Evolutionary conservation across 108 stramenopile species (phyloP), one percentile per base, ranked within the genome.

Genomic region (Cyclostephanos tholiformis): DNA sequence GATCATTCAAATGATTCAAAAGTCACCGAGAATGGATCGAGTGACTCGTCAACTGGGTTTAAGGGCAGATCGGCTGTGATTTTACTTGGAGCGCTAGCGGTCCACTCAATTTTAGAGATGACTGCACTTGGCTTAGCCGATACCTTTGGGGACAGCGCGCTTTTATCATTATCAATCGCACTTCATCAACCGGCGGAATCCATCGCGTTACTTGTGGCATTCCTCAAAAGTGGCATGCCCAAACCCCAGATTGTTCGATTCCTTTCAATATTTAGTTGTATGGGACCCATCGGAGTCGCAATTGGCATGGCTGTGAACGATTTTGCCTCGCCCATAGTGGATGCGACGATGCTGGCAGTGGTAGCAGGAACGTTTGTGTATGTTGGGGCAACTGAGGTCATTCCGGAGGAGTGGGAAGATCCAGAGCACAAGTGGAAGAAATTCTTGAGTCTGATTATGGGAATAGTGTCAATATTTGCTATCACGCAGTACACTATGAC

Each of bases 291-390:
- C 27, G 95, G 96, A 22, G 88, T 90, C 6, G 87, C 77, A 3
- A 71, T 92, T 43, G 97, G 97, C 29, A 90, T 95, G 88, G 91
- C 88, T 3, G 91, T 97, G 57, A 93, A 95, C 68, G 84, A 85
- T 66, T 93, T 92, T 80, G 95, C 95, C 5, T 84, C 89, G 10
- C 95, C 95, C n/a, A 76, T 93, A 65, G 89, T 96, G 25, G 95
- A 97, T 82, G 87, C 97, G n/a, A 84, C 92, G 26, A 92, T 98
- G 92, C 77, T 97, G 63, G 97, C 98, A 12, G 71, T 97, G 65
- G 96, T 97, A 36, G 98, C 98, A 16, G 98, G 98, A 71, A 99
- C 98, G 8, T 99, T 99, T 80, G 86, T 99, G n/a, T 99, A 99
- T 82, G 98, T 99, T 14, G 98, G 98, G 41, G 97, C 97, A 8